A percentile compares a stretch with the other conserved stretches of the same genome.
Conservation (phyloP, 106 monocot genomes). For the Dioscorea alata region DNA sequence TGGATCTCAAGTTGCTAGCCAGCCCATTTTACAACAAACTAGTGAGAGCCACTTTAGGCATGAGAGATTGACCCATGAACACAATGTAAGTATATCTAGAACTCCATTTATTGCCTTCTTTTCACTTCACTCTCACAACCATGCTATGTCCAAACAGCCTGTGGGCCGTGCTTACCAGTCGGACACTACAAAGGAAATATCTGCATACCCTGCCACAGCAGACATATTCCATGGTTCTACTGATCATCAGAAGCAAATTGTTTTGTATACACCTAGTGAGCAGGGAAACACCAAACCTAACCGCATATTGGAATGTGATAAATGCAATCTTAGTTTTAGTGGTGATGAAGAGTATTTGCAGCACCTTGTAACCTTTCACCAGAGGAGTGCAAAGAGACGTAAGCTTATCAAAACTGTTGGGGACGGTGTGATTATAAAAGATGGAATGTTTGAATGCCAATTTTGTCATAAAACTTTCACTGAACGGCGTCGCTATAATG, state of each 20-base stretch:
- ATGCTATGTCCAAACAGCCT: conserved; percentile 24
- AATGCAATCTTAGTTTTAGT: conserved; percentile 22
- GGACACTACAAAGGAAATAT: conserved; percentile 10
- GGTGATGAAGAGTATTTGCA: conserved; percentile 26
- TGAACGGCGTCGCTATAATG: conserved; percentile 44
- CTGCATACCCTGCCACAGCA: conserved; percentile 7
- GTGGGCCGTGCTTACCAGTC: conserved; percentile 17
- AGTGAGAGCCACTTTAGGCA: background rate
- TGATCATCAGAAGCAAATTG: conserved; percentile 21
- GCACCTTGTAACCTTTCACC: conserved; percentile 23
- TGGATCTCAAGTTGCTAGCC: conserved; percentile 26
- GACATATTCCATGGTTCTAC: conserved; percentile 15
- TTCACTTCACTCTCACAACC: conserved; percentile 1
- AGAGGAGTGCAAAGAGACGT: conserved; percentile 42
- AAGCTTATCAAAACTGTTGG: conserved; percentile 28
- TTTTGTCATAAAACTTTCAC: conserved; percentile 52
- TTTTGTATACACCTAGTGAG: background rate
- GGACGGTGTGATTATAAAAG: conserved; percentile 47
- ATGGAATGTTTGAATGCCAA: conserved; percentile 66
- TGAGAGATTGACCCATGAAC: conserved; percentile 15
- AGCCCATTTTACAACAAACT: conserved; percentile 2
- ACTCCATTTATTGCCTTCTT: conserved; percentile 8
- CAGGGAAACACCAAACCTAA: conserved; percentile 8
- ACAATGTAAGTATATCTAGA: conserved; percentile 22
- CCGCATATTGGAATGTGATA: conserved; percentile 18